phyloP scores from a whole-genome alignment of 2,329 filamentous ascomycete species.

The Aspergillus bombycis region DNA sequence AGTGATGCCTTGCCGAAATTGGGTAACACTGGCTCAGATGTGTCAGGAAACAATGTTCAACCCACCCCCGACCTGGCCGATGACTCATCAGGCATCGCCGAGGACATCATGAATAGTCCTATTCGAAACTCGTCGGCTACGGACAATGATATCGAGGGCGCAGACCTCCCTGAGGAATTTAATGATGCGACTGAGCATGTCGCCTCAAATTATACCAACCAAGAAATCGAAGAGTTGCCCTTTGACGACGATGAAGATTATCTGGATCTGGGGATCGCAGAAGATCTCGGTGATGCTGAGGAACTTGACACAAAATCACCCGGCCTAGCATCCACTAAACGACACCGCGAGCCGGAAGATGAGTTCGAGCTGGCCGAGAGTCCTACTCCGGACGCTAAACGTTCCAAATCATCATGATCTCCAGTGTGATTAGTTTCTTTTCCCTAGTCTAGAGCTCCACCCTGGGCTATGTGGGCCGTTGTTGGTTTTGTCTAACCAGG shows the following conservation, averaged over 20 bases:
- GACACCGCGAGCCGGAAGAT: constrained; percentile 40
- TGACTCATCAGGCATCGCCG: constrained; percentile 37
- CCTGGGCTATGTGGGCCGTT: constrained; percentile 1
- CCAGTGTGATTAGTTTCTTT: background rate
- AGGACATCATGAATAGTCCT: constrained; percentile 36
- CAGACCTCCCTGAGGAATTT: constrained; percentile 19
- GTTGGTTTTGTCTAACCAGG: background rate
- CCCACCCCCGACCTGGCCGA: constrained; percentile 26
- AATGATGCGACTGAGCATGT: constrained; percentile 22
- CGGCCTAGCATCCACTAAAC: constrained; percentile 34
- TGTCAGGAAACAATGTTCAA: constrained; percentile 17
- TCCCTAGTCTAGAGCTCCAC: background rate
- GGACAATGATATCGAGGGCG: constrained; percentile 15
- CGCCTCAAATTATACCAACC: constrained; percentile 11
- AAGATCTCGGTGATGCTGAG: constrained; percentile 26
- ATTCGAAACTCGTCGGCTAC: constrained; percentile 17
- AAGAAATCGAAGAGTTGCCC: constrained; percentile 29
- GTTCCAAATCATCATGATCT: constrained; percentile 51
- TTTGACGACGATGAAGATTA: constrained; percentile 41
- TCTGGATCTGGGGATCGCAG: constrained; percentile 37
- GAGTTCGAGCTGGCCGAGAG: constrained; percentile 33
- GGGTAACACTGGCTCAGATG: constrained; percentile 16
- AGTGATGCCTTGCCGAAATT: constrained; percentile 19
- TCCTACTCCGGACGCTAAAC: constrained; percentile 52
- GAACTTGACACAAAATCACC: constrained; percentile 22